Evolutionary conservation across 495 filamentous ascomycete genomes (phyloP).

Genomic region (Cudoniella acicularis): DNA sequence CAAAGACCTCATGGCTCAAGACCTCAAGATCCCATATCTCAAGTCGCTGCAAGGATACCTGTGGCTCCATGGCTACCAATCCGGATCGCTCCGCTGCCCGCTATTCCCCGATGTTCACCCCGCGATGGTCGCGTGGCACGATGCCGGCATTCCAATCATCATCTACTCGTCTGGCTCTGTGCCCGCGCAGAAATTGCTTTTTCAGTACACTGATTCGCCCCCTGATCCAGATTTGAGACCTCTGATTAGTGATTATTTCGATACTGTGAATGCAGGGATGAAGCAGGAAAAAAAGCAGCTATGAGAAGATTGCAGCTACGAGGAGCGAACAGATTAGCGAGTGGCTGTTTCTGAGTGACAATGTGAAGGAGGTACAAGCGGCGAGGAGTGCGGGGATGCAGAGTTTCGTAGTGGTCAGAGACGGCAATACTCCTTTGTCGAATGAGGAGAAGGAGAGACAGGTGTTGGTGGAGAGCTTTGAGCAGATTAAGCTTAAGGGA

Average conservation of each 20-base stretch:
- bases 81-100: slow-evolving; percentile 57
- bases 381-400: slow-evolving; percentile 61
- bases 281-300: slow-evolving; percentile 60
- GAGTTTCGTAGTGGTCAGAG: slow-evolving; percentile 55
- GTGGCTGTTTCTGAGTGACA: slow-evolving; percentile 70
- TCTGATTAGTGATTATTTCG: slow-evolving; percentile 58
- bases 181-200: slow-evolving; percentile 67
- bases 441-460: slow-evolving; percentile 39
- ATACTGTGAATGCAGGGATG: slow-evolving; percentile 69
- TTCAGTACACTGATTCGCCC: slow-evolving; percentile 55
- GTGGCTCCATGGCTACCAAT: slow-evolving; percentile 61
- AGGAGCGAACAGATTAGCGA: slow-evolving; percentile 34
- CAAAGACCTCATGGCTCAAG: slow-evolving; percentile 57
- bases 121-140: slow-evolving; percentile 48
- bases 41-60: slow-evolving; percentile 73
- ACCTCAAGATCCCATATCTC: slow-evolving; percentile 64
- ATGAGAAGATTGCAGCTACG: slow-evolving; percentile 50
- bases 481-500: slow-evolving; percentile 22
- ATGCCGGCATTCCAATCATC: slow-evolving; percentile 43
- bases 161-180: slow-evolving; percentile 74
- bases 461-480: slow-evolving; percentile 44
- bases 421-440: slow-evolving; percentile 56
- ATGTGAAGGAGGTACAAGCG: slow-evolving; percentile 63
- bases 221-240: slow-evolving; percentile 50
- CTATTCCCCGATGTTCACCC: slow-evolving; percentile 65